phyloP scores from a whole-genome alignment of 257 asterid species.

The Phtheirospermum japonicum region DNA sequence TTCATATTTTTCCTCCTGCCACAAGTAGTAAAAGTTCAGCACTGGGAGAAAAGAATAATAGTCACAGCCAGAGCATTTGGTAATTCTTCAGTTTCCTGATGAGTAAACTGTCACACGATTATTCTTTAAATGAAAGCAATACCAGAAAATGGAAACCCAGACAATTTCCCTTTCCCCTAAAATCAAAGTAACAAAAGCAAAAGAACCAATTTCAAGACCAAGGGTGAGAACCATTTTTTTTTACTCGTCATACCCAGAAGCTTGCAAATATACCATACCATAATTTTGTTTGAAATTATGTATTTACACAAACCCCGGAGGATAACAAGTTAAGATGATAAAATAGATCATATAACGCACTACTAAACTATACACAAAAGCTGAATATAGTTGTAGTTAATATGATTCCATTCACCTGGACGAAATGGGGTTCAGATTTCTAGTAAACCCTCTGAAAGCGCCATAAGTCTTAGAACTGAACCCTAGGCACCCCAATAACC shows the following conservation, averaged over 20 bases:
- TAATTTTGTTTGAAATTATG: not conserved
- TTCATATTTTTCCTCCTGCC: too few species aligned
- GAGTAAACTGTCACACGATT: too few species aligned
- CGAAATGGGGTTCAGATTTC: constrained; percentile 80
- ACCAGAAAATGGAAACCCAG: too few species aligned
- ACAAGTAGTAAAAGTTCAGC: too few species aligned
- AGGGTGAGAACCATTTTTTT: constrained; percentile 3
- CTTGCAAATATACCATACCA: constrained; percentile 9
- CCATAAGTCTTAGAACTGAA: constrained; percentile 92
- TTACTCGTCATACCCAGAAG: constrained; percentile 8
- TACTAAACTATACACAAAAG: constrained; percentile 25
- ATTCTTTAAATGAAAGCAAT: too few species aligned
- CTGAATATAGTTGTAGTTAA: not conserved
- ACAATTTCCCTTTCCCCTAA: too few species aligned
- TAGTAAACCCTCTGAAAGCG: constrained; percentile 77
- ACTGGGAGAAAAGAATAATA: too few species aligned
- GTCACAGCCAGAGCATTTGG: too few species aligned
- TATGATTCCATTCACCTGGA: too few species aligned
- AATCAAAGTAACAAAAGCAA: too few species aligned
- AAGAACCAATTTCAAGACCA: constrained; percentile 8
- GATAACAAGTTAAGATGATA: not conserved
- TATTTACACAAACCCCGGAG: too few species aligned
- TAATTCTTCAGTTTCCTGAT: too few species aligned
- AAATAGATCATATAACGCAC: not conserved
- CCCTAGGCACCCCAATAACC: constrained; percentile 86